Conservation (phyloP, 2,329 filamentous ascomycete genomes). For the Zalaria obscura region DNA sequence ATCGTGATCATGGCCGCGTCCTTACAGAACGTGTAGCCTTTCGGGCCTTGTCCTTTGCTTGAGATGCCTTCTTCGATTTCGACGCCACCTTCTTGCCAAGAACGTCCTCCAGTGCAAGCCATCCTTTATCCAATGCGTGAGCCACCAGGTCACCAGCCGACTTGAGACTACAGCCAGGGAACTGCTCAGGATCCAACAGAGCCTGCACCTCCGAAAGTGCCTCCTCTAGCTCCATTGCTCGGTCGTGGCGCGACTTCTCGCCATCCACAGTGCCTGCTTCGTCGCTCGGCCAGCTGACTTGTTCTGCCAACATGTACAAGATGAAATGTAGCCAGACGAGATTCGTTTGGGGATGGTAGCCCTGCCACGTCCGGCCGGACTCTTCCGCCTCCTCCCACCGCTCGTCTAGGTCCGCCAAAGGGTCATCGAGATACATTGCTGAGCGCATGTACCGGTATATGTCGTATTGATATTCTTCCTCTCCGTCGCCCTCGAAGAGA, state of each 20-base stretch:
- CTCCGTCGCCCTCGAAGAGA: conserved; percentile 32
- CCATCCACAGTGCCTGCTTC: not conserved
- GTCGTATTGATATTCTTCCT: conserved; percentile 39
- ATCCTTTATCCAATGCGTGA: conserved; percentile 18
- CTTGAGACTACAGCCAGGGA: conserved; percentile 8
- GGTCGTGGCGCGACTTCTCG: conserved; percentile 6
- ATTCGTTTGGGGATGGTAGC: conserved; percentile 46
- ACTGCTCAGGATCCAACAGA: conserved; percentile 23
- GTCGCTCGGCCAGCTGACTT: conserved; percentile 9
- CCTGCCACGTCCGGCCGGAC: conserved; percentile 28
- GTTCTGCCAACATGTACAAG: conserved; percentile 38
- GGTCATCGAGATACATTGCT: conserved; percentile 23
- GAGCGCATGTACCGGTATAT: conserved; percentile 40
- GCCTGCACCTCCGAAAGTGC: conserved; percentile 21
- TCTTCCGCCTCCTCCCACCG: conserved; percentile 11
- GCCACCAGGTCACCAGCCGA: conserved; percentile 12
- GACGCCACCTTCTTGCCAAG: conserved; percentile 9
- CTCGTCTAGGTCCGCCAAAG: conserved; percentile 23
- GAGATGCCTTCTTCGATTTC: not conserved
- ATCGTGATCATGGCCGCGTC: conserved; percentile 1
- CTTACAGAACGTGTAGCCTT: conserved; percentile 2
- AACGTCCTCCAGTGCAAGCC: conserved; percentile 21
- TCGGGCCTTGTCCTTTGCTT: conserved; percentile 1
- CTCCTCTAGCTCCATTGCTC: conserved; percentile 22
- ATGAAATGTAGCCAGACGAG: conserved; percentile 50